Evolutionary conservation across 495 filamentous ascomycete genomes (phyloP).

Genomic region (Astrothelium macrocarpum): DNA sequence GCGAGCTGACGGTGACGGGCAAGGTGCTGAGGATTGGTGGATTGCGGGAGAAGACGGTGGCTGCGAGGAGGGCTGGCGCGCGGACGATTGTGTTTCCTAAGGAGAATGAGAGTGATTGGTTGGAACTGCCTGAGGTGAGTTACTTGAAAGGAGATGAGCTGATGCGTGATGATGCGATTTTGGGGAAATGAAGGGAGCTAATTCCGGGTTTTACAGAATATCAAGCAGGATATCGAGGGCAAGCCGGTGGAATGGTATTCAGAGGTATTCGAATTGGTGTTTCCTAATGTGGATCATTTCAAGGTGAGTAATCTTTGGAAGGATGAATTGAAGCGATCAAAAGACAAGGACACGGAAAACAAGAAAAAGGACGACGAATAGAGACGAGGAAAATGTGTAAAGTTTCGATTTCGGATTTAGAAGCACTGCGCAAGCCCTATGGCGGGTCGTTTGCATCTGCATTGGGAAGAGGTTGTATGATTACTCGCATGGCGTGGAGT

Average conservation of each 20-base stretch:
- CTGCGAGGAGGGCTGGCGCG: constrained; percentile 84
- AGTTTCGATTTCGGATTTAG: neutral
- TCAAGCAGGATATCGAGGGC: constrained; percentile 90
- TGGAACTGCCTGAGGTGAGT: constrained; percentile 91
- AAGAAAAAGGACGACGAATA: constrained; percentile 29
- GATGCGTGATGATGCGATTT: constrained; percentile 30
- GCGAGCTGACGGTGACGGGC: constrained; percentile 93
- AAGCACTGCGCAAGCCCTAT: neutral
- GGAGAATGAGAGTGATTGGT: constrained; percentile 93
- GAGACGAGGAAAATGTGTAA: neutral
- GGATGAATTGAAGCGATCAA: constrained; percentile 54
- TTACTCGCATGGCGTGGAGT: neutral
- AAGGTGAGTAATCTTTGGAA: constrained; percentile 64
- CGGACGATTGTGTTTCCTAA: constrained; percentile 91
- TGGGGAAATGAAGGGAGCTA: neutral
- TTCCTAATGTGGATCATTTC: constrained; percentile 67
- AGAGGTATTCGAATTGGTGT: constrained; percentile 87
- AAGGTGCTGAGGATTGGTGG: constrained; percentile 96
- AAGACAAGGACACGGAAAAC: constrained; percentile 38
- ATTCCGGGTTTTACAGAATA: constrained; percentile 54
- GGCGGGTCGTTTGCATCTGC: neutral
- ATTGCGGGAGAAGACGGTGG: constrained; percentile 96
- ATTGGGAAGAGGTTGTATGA: neutral
- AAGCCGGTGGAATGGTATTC: constrained; percentile 85
- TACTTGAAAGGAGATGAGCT: constrained; percentile 3